Base-by-base conservation (phyloP, 495 filamentous ascomycete species). In the Astrothelium macrocarpum region DNA sequence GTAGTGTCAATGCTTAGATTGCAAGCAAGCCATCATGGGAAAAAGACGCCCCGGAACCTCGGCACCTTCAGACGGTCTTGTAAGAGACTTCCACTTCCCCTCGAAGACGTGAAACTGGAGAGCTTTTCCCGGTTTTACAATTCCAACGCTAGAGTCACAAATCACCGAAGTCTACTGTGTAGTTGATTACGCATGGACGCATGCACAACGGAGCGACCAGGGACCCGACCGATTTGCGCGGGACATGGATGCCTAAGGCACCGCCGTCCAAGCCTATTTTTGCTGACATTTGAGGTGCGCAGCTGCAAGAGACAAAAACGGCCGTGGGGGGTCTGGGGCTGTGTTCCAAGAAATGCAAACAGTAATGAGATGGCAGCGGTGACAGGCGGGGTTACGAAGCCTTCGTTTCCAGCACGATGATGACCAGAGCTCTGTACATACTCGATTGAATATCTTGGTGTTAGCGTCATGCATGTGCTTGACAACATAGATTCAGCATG, bases 41-140 rank as follows among this genome's bases (percentile, higher is more conserved):
- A 9, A 16, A 10, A 42, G 36, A 9, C 36, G 36, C 20, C 12
- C 12, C n/a, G 45, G 11, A 16, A 18, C 45, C 45, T 49, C 45
- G 45, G 45, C 45, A 16, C n/a, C 14, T 20, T 23, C 11, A 9
- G 20, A 49, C 45, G 45, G 45, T 49, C 29, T 28, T n/a, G 5
- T 5, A 26, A 5, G 7, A 11, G 29, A 28, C 9, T 29, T 56
- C 16, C 9, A 10, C 29, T 56, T 26, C 20, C 20, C 49, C 49
- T n/a, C 20, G 29, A 29, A 28, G 49, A 29, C 16, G 9, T 56
- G 49, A 56, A 56, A 56, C 25, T 56, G 26, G 23, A 56, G 9
- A 56, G 20, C 49, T 56, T 56, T 56, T 28, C 49, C 49, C 49
- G 49, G 49, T 26, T 56, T 56, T 56, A 29, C 49, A 7, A 56